These are phyloP conservation scores for Aegilops sharonensis DNA, from an alignment of 176 grass and related monocot species.

Conservation along the genomic window DNA sequence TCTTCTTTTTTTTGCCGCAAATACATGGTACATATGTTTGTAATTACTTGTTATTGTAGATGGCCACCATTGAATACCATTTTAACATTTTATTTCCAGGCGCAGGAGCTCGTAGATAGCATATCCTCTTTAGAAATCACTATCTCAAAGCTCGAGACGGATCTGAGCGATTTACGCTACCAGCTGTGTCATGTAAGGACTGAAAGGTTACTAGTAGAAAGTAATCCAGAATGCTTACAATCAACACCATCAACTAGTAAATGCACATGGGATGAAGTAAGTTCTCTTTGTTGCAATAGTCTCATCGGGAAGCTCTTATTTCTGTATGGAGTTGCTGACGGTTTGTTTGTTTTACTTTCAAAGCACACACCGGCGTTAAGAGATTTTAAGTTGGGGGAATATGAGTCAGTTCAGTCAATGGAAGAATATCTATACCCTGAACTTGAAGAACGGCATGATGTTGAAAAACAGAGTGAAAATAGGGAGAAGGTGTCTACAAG, in stretches of 20 bases:
- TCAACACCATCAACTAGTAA: slow-evolving; percentile 33
- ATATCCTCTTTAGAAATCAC: slow-evolving; percentile 76
- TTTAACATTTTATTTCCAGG: slow-evolving; percentile 39
- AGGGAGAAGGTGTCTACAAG: slow-evolving; percentile 12
- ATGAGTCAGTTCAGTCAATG: slow-evolving; percentile 29
- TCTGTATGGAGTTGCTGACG: slow-evolving; percentile 18
- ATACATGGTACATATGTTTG: not conserved
- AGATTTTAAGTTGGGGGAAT: slow-evolving; percentile 48
- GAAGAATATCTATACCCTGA: slow-evolving; percentile 49
- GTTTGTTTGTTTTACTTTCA: slow-evolving; percentile 13
- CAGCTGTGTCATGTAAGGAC: slow-evolving; percentile 64
- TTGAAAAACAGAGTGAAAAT: not conserved
- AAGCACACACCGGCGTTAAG: slow-evolving; percentile 53
- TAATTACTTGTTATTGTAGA: not conserved
- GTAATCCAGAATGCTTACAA: slow-evolving; percentile 31
- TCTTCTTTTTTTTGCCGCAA: not conserved
- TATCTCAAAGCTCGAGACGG: slow-evolving; percentile 81
- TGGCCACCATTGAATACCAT: not conserved
- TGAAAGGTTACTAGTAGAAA: slow-evolving; percentile 59
- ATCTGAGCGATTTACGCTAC: slow-evolving; percentile 61
- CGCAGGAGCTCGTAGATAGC: slow-evolving; percentile 72
- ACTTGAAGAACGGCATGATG: slow-evolving; percentile 32
- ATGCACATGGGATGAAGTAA: slow-evolving; percentile 62
- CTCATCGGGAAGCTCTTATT: not conserved
- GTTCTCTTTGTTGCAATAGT: not conserved